A percentile compares a stretch with the other conserved stretches of the same genome.
Evolutionary conservation across 2,329 filamentous ascomycete species (phyloP).

Genomic region (Sarocladiaceae sp.): DNA sequence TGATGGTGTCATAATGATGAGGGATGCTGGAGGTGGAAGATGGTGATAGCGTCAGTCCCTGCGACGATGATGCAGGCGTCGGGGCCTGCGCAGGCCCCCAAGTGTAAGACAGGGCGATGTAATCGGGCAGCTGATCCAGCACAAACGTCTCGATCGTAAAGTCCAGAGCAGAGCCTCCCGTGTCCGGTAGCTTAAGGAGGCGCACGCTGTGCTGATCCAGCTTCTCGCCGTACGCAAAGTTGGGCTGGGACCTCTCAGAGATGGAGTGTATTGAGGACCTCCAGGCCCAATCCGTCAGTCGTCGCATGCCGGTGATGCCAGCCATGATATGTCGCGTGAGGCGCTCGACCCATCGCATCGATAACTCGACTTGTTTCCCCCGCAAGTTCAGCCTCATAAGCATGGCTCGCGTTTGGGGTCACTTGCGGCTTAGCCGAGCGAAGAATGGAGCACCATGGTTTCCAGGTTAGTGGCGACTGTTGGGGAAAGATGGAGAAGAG

Average conservation of each 20-base stretch:
- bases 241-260: constrained; percentile 9
- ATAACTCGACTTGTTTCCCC: background rate
- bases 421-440: background rate
- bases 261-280: background rate
- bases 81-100: constrained; percentile 15
- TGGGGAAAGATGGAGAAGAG: background rate
- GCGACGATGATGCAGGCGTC: background rate
- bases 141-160: constrained; percentile 15
- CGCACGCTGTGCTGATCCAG: constrained; percentile 13
- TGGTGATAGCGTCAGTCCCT: background rate
- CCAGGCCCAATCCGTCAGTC: constrained; percentile 7
- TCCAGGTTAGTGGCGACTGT: background rate
- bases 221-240: constrained; percentile 12
- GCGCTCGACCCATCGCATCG: constrained; percentile 1
- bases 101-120: constrained; percentile 20
- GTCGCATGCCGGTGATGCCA: constrained; percentile 2
- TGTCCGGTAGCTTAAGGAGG: constrained; percentile 14
- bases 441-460: background rate
- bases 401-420: background rate
- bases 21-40: background rate
- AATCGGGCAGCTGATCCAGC: constrained; percentile 13
- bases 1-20: constrained; percentile 9
- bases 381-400: background rate
- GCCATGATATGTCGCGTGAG: constrained; percentile 2
- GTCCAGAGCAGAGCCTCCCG: constrained; percentile 6